Percentiles rank a stretch among this genome's conserved stretches.
phyloP scores from a whole-genome alignment of 805 yeast genomes.

The Wickerhamiella shivajii region DNA sequence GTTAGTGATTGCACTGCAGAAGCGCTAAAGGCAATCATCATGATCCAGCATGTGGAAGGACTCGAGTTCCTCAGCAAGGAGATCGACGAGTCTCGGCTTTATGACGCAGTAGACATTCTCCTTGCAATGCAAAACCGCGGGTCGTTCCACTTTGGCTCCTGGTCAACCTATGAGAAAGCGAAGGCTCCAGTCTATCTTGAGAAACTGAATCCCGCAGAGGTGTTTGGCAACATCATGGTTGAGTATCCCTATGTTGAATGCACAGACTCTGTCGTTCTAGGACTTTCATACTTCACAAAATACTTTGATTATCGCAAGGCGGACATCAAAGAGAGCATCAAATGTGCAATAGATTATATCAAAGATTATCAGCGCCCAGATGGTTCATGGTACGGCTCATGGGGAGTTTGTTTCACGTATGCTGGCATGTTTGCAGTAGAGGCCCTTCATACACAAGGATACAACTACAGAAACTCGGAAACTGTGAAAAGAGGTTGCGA shows the following conservation, averaged over 20 bases:
- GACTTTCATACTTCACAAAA: constrained; percentile 62
- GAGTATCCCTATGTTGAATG: constrained; percentile 98
- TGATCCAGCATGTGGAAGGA: constrained; percentile 60
- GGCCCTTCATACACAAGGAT: constrained; percentile 62
- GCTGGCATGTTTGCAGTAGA: constrained; percentile 98
- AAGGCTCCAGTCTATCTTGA: constrained; percentile 71
- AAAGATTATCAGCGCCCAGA: constrained; percentile 52
- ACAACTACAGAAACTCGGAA: constrained; percentile 44
- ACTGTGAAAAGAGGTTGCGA: constrained; percentile 69
- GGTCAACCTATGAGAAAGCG: constrained; percentile 79
- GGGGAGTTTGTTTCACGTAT: constrained; percentile 95
- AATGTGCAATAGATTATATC: constrained; percentile 60
- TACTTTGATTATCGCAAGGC: constrained; percentile 48
- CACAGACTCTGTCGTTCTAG: constrained; percentile 87
- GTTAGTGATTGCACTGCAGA: constrained; percentile 97
- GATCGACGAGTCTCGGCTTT: constrained; percentile 39
- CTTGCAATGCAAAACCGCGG: constrained; percentile 67
- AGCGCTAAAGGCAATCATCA: constrained; percentile 79
- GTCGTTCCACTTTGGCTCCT: constrained; percentile 73
- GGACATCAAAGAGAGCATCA: constrained; percentile 56
- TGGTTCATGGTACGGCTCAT: constrained; percentile 96
- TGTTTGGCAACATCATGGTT: constrained; percentile 94
- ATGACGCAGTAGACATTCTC: constrained; percentile 62
- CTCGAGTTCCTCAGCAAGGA: constrained; percentile 37
- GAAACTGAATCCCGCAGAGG: constrained; percentile 86